These are phyloP conservation scores for Cytidiella melzeri DNA, from an alignment of 768 basidiomycete species.

Conservation along the genomic window DNA sequence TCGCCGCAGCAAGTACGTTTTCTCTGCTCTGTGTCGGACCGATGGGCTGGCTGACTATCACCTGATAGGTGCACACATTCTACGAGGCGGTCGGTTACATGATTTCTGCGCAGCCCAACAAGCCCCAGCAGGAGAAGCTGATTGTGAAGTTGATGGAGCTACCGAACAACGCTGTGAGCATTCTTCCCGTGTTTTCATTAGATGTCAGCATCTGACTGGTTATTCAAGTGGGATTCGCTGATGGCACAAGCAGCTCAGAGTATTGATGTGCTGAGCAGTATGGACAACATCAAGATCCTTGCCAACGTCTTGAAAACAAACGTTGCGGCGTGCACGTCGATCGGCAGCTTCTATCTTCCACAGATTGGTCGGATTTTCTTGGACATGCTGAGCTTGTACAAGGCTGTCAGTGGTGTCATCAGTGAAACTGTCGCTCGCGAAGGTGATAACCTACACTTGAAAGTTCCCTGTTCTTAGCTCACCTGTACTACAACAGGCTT, in stretches of 20 bases:
- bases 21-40: neutral
- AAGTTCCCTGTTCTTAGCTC: neutral
- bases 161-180: slow-evolving; percentile 92
- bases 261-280: slow-evolving; percentile 84
- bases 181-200: neutral
- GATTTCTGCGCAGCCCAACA: slow-evolving; percentile 99
- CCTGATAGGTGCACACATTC: slow-evolving; percentile 82
- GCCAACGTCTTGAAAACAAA: slow-evolving; percentile 98
- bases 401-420: slow-evolving; percentile 94
- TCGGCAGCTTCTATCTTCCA: slow-evolving; percentile 96
- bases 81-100: slow-evolving; percentile 99
- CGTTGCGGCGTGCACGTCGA: slow-evolving; percentile 94
- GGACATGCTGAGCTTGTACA: slow-evolving; percentile 97
- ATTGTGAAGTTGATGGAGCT: slow-evolving; percentile 95
- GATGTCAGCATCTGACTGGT: neutral
- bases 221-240: slow-evolving; percentile 96
- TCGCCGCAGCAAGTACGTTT: slow-evolving; percentile 69
- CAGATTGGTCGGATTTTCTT: slow-evolving; percentile 94
- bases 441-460: slow-evolving; percentile 38
- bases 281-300: slow-evolving; percentile 94
- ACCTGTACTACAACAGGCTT: slow-evolving; percentile 44
- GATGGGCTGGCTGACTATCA: slow-evolving; percentile 9
- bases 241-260: slow-evolving; percentile 94
- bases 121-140: slow-evolving; percentile 91
- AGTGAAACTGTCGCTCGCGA: slow-evolving; percentile 86